A percentile compares a stretch with the other conserved stretches of the same genome.
Evolutionary conservation across 306 rosid genomes (phyloP).

Genomic region (Crotalaria pallida): DNA sequence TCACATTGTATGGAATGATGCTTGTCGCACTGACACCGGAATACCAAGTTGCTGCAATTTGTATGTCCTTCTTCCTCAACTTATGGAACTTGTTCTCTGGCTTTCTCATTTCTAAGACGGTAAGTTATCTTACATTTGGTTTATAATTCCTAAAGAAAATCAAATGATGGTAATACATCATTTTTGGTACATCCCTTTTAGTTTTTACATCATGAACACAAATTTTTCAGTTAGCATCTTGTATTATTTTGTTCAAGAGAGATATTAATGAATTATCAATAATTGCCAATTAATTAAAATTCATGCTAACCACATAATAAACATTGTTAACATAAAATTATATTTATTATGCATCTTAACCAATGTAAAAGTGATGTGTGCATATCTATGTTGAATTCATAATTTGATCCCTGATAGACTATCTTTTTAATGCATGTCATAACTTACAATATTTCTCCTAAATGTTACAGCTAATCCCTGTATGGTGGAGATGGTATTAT

Average conservation of each 20-base stretch:
- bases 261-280: background rate
- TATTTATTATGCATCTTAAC: background rate
- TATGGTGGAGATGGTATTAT: conserved; percentile 59
- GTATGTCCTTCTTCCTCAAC: conserved; percentile 58
- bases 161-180: background rate
- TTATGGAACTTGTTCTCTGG: conserved; percentile 71
- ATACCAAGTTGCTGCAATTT: conserved; percentile 54
- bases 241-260: background rate
- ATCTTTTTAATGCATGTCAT: background rate
- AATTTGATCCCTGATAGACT: background rate
- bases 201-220: background rate
- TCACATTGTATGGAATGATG: conserved; percentile 85
- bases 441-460: background rate
- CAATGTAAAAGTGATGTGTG: background rate
- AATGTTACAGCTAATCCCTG: conserved; percentile 37
- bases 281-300: background rate
- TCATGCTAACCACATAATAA: background rate
- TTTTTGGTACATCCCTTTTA: background rate
- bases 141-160: background rate
- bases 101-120: conserved; percentile 43
- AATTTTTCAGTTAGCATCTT: too few species aligned
- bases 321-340: background rate
- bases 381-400: background rate
- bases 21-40: conserved; percentile 63
- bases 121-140: conserved; percentile 19